Percentiles rank a stretch among this genome's conserved stretches.
These are phyloP conservation scores for Aureobasidium subglaciale DNA, from an alignment of 2,329 filamentous ascomycete species.

Conservation along the genomic window DNA sequence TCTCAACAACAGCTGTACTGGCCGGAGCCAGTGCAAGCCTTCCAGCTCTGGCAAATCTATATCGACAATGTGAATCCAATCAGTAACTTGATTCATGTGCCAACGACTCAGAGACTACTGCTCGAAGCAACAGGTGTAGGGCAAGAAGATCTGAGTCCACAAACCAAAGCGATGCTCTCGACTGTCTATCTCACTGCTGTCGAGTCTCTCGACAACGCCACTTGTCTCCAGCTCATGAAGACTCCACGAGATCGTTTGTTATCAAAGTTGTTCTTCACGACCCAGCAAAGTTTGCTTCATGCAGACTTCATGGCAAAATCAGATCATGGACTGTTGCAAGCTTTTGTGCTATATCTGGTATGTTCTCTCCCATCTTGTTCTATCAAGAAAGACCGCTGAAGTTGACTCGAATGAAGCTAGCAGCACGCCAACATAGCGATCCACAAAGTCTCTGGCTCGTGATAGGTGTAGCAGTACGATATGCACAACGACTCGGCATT, in stretches of 20 bases:
- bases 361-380: background rate
- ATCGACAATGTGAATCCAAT: constrained; percentile 66
- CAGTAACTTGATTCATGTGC: constrained; percentile 62
- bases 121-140: constrained; percentile 28
- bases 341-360: constrained; percentile 56
- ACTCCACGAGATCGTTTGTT: constrained; percentile 34
- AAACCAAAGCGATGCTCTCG: constrained; percentile 49
- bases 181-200: constrained; percentile 50
- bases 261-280: background rate
- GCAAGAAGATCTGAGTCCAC: constrained; percentile 3
- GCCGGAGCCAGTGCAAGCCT: constrained; percentile 6
- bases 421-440: background rate
- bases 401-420: no score
- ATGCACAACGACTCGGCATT: constrained; percentile 54
- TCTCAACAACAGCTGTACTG: background rate
- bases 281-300: background rate
- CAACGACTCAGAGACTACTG: constrained; percentile 47
- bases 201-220: constrained; percentile 35
- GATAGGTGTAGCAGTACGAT: constrained; percentile 52
- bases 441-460: constrained; percentile 56
- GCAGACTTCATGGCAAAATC: constrained; percentile 60
- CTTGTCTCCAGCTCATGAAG: constrained; percentile 42
- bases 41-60: constrained; percentile 48
- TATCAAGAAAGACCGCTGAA: no score
- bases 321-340: constrained; percentile 59